Percentiles rank a stretch among this genome's conserved stretches.
These are phyloP conservation scores for Claviceps pazoutovae DNA, from an alignment of 2,329 filamentous ascomycete species.

Conservation along the genomic window DNA sequence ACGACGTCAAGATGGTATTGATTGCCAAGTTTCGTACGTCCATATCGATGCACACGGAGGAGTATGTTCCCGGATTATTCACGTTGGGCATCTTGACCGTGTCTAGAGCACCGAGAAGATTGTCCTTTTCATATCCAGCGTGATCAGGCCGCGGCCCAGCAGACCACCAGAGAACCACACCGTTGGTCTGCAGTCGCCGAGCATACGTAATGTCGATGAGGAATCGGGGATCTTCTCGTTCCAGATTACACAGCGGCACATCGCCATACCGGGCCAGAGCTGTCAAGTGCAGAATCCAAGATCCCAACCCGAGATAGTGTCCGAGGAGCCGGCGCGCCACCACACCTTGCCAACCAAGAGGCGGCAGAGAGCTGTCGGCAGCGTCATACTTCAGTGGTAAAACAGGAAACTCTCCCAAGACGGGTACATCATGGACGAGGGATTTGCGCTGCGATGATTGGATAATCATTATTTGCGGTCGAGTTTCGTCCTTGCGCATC, in stretches of 20 bases:
- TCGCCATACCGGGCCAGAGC: slow-evolving; percentile 85
- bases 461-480: slow-evolving; percentile 71
- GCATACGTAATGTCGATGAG: slow-evolving; percentile 95
- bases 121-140: slow-evolving; percentile 87
- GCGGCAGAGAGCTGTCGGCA: slow-evolving; percentile 74
- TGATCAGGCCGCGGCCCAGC: slow-evolving; percentile 77
- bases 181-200: slow-evolving; percentile 73
- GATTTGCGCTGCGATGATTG: slow-evolving; percentile 77
- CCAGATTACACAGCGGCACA: slow-evolving; percentile 87
- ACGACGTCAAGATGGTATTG: slow-evolving; percentile 94
- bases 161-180: slow-evolving; percentile 97
- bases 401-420: slow-evolving; percentile 71
- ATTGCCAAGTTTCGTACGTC: slow-evolving; percentile 90
- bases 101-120: slow-evolving; percentile 70
- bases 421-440: slow-evolving; percentile 72
- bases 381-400: slow-evolving; percentile 70
- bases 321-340: slow-evolving; percentile 74
- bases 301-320: slow-evolving; percentile 84
- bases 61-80: slow-evolving; percentile 87
- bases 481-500: slow-evolving; percentile 70
- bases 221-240: slow-evolving; percentile 85
- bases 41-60: slow-evolving; percentile 90
- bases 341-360: slow-evolving; percentile 85
- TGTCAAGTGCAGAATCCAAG: slow-evolving; percentile 81
- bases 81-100: slow-evolving; percentile 82